Base-by-base conservation (phyloP, 345 rosid species). In the Pugionium dolabratum region DNA sequence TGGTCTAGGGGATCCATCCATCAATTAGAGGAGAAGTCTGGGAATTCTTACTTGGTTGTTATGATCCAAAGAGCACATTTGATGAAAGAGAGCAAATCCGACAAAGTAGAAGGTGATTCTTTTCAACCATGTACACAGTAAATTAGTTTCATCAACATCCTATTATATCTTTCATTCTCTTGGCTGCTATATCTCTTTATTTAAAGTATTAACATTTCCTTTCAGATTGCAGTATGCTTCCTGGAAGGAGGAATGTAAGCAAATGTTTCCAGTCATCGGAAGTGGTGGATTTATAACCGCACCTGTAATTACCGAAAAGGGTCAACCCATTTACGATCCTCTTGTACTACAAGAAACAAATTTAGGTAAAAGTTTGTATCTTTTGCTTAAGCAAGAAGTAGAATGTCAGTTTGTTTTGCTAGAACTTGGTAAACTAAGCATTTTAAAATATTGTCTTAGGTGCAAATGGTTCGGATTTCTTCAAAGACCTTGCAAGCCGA, bases 1-100 rank as follows among this genome's bases (percentile, higher is more conserved):
- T 54, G 47, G 29, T 59, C 25, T 66, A 95, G 99, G 98, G 97
- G 57, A 77, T 95, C 56, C 98, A 95, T 85, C 99, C 99, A 70
- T 74, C 89, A 31, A 95, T 95, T 68, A 89, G 99, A 86, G 99
- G 95, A 70, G 99, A 95, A 86, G 99, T 95, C 10, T 95, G 98
- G 99, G 99, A 95, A 69, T 89, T 95, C 76, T 76, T 95, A 37
- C 96, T 95, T 56, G 92, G 90, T 27, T 95, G 99, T 79, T 95
- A 78, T 89, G 94, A 86, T 70, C 87, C 97, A 67, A 83, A 66
- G 75, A 95, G 99, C 66, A 83, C 98, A 52, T 95, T 83, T 39
- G 93, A 84, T 3, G 98, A 95, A 72, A 84, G 99, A 75, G 95
- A 89, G 35, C 78, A 86, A 75, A 80, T 86, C 58, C 83, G 94